Evolutionary conservation across 208 protist genomes (phyloP), one percentile per base, ranked within the genome.

Genomic region (Tritrichomonas musculus): DNA sequence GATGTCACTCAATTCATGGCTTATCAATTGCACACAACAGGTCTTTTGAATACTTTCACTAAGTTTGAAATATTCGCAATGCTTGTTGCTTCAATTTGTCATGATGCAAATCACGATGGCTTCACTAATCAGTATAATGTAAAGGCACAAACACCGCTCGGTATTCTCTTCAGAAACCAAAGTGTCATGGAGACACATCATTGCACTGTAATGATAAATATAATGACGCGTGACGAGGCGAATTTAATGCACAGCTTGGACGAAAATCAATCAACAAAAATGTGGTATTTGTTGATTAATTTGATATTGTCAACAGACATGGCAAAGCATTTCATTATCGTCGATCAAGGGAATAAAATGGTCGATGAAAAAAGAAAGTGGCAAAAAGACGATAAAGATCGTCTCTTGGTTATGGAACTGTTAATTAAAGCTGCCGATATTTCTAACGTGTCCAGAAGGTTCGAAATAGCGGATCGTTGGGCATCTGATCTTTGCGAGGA

Each of bases 71-170:
- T 97, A 25, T 95, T 98, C 17, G 97, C 97, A 11, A 92, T 95
- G 14, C 14, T 99, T 22, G 94, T 98, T n/a, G 96, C 97, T 41
- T 96, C 96, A n/a, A 95, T 97, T n/a, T 96, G 98, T 75, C 98
- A 99, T 95, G 98, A 99, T 96, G 97, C 97, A 94, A 97, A 98
- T 93, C 98, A 99, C 94, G 98, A 98, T 5, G 98, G 98, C 33
- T 93, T 98, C 49, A 98, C 98, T 95, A 99, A 99, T 95, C 97
- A 96, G 93, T 99, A 98, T 94, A 97, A 98, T 94, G 95, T 97
- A 27, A 97, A 97, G 92, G 97, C 97, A 17, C 95, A 96, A 92
- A 95, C 97, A 11, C 96, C 96, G 92, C 95, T 98, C 44, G 97
- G 97, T 53, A 96, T 97, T 20, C 92, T 53, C 44, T 96, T 96